Evolutionary conservation across 768 basidiomycete species (phyloP).

Genomic region (Pulveroboletus sp.): DNA sequence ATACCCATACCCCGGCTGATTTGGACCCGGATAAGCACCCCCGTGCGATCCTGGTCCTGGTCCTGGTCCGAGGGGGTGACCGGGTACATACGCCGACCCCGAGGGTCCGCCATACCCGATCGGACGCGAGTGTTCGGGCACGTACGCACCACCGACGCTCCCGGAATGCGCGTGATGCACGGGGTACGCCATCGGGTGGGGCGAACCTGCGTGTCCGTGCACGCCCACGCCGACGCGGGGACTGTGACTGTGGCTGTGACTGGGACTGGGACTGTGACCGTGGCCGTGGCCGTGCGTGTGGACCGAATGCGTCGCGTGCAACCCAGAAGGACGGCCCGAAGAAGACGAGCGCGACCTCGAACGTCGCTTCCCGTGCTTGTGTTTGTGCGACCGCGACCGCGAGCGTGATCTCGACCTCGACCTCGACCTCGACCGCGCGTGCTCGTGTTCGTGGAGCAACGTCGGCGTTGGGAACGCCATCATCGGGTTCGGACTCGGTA

Average conservation of each 20-base stretch:
- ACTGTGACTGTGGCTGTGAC: no score
- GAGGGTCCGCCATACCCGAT: no score
- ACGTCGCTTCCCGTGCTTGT: no score
- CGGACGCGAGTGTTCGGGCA: conserved; percentile 4
- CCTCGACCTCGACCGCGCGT: neutral
- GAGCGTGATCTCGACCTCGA: neutral
- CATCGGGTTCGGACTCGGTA: neutral
- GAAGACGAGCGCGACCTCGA: no score
- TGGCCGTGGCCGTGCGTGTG: neutral
- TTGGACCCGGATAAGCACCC: no score
- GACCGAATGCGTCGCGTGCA: no score
- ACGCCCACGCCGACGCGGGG: neutral
- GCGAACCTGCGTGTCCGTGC: no score
- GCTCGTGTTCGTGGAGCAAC: neutral
- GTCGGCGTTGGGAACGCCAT: neutral
- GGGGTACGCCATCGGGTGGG: neutral
- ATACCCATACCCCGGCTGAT: neutral
- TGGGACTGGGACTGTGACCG: no score
- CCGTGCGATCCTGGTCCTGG: neutral
- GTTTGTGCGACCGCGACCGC: no score
- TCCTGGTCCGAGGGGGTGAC: neutral
- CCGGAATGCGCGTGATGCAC: conserved; percentile 1
- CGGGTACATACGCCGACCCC: neutral
- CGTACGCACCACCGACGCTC: neutral
- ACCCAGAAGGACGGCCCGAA: no score